These are phyloP conservation scores for Melaleuca alternifolia DNA, from an alignment of 345 rosid genomes.

Conservation along the genomic window DNA sequence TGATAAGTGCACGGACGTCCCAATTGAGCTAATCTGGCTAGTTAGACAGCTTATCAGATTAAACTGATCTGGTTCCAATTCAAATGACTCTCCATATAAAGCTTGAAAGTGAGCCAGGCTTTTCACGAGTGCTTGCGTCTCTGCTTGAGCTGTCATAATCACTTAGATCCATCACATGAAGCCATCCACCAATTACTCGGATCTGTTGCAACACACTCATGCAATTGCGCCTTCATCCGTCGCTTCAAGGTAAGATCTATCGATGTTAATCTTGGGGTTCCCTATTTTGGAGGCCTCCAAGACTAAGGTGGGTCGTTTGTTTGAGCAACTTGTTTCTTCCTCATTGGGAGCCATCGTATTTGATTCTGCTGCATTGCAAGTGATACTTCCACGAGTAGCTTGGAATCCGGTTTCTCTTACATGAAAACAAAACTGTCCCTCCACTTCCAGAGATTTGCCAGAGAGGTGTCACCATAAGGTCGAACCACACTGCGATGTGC, in stretches of 20 bases:
- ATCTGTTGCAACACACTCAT: neutral
- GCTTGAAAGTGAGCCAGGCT: neutral
- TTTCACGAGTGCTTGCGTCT: neutral
- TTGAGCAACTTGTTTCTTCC: neutral
- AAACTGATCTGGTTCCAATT: neutral
- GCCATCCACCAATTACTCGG: neutral
- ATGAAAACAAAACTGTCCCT: neutral
- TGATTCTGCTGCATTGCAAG: neutral
- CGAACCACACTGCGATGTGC: neutral
- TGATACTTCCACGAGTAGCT: neutral
- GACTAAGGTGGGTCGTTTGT: neutral
- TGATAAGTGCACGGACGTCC: neutral
- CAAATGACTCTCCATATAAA: neutral
- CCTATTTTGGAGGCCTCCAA: neutral
- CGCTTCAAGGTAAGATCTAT: neutral
- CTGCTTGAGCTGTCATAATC: neutral
- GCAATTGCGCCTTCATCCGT: neutral
- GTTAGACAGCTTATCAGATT: neutral
- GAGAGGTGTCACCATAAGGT: neutral
- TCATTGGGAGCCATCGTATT: neutral
- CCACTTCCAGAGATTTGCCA: neutral
- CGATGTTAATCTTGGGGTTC: neutral
- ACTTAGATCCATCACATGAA: neutral
- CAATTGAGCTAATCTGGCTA: too few species aligned
- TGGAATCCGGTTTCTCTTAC: neutral